Conservation (phyloP, 208 protist species). For the Acanthamoeba triangularis region DNA sequence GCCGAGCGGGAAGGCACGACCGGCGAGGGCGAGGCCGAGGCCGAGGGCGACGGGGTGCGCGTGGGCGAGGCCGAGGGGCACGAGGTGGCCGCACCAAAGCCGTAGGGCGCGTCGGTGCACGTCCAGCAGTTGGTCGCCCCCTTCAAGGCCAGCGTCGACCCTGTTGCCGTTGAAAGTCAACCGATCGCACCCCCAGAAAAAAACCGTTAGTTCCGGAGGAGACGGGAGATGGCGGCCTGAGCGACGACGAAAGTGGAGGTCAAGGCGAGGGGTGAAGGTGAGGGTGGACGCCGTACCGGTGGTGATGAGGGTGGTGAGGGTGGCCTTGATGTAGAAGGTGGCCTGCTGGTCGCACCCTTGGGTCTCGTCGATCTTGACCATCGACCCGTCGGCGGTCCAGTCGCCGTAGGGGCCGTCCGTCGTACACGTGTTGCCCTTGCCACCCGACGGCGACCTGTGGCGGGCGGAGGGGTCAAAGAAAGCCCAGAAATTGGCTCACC, state of each 20-base stretch:
- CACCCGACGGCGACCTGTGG: neutral
- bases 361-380: neutral
- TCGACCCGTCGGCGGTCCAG: neutral
- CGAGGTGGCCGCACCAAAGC: neutral
- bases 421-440: neutral
- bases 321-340: neutral
- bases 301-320: neutral
- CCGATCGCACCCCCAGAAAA: no score
- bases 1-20: neutral
- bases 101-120: neutral
- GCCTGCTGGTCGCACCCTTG: neutral
- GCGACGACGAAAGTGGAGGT: no score
- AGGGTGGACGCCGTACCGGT: neutral
- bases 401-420: neutral
- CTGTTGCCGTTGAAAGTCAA: no score
- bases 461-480: no score
- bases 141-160: neutral
- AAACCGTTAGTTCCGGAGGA: no score
- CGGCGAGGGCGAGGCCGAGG: neutral
- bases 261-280: no score
- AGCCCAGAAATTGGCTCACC: no score
- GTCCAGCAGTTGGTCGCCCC: neutral
- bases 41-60: neutral
- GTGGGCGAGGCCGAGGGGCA: neutral
- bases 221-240: no score